Percentiles rank a stretch among this genome's conserved stretches.
phyloP scores from a whole-genome alignment of 352 stramenopile species.

The Plasmopara viticola region DNA sequence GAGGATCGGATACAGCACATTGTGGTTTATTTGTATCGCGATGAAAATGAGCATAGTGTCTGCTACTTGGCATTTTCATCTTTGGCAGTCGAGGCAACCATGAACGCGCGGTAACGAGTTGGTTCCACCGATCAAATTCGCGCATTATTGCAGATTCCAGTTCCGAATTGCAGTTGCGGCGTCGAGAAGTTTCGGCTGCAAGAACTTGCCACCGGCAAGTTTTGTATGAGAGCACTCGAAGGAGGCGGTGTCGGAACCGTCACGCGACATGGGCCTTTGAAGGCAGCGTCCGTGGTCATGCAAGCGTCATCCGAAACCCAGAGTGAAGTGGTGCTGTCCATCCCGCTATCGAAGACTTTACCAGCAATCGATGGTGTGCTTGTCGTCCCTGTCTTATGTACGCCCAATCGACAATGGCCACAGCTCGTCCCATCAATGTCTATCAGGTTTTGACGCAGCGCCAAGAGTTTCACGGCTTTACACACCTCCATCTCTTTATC shows the following conservation, averaged over 20 bases:
- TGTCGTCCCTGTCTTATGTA: too few relatives aligned
- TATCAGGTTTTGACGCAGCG: too few relatives aligned
- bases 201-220: slow-evolving; percentile 11
- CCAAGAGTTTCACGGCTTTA: too few relatives aligned
- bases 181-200: slow-evolving; percentile 11
- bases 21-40: background rate
- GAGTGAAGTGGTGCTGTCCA: slow-evolving; percentile 18
- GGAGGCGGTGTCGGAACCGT: slow-evolving; percentile 1
- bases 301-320: slow-evolving; percentile 21
- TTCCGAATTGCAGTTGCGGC: slow-evolving; percentile 8
- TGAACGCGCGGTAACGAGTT: slow-evolving; percentile 5
- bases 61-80: slow-evolving; percentile 12
- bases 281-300: slow-evolving; percentile 11
- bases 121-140: slow-evolving; percentile 1
- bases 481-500: too few relatives aligned
- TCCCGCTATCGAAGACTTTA: slow-evolving; percentile 6
- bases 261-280: background rate
- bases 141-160: slow-evolving; percentile 9
- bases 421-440: too few relatives aligned
- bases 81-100: slow-evolving; percentile 5
- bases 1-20: background rate
- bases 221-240: slow-evolving; percentile 9
- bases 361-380: too few relatives aligned
- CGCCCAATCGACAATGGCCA: too few relatives aligned
- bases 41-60: slow-evolving; percentile 1